Evolutionary conservation across 208 protist species (phyloP), one percentile per base, ranked within the genome.

Genomic region (Trypanosoma brucei): DNA sequence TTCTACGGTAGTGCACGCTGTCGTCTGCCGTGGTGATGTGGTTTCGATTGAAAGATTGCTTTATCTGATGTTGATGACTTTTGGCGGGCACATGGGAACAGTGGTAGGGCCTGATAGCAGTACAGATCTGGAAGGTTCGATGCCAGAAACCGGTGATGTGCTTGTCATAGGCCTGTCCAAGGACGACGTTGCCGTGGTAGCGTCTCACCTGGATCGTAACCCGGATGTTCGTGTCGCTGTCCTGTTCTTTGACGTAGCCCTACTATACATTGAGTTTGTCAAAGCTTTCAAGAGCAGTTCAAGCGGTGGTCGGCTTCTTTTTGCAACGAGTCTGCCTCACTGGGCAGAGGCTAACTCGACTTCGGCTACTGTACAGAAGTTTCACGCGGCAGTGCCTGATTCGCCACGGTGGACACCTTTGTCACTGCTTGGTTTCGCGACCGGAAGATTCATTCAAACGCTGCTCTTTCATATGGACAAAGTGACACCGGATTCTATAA

Each of bases 291-390:
- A 13, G 2, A 46, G 8, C 2, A 6, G 33, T 7, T 11, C 11
- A n/a, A 40, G 49, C 13, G 60, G 63, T 7, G 53, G 42, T 44
- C 78, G 78, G 1, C 39, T 82, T 55, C 34, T 79, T 36, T 73
- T 78, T 33, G 33, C 81, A 34, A 81, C 59, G 37, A 88, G 68
- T 54, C 50, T 88, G 58, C 82, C 78, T 22, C 65, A 78, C 38
- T 84, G 78, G 82, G 63, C 42, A 8, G 73, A 82, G 50, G 51
- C 55, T 1, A 38, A 63, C 37, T 50, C 61, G 9, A 31, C 31
- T 1, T 72, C 54, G 3, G 35, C 30, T 31, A 58, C 62, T 5
- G 56, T 75, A 34, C 2, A 58, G 48, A 13, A 52, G 22, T 79
- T 73, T 46, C 68, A 69, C 30, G 33, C 5, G 0, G 22, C 46